Evolutionary conservation across 2,329 filamentous ascomycete species (phyloP).

Genomic region (Curvularia lunata): DNA sequence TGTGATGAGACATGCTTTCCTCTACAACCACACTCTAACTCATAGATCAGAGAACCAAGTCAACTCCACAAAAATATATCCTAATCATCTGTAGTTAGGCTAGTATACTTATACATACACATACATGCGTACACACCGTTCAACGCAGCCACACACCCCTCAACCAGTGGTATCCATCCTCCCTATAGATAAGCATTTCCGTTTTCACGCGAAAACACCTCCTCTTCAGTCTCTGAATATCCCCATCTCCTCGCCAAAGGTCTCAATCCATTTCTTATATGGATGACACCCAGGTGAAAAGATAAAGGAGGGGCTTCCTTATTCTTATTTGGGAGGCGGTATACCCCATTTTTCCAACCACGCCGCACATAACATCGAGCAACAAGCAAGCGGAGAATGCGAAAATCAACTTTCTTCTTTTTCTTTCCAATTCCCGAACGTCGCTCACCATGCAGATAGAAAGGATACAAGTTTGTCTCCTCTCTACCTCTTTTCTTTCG

Average conservation of each 20-base stretch:
- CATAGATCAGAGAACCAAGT: too few relatives aligned
- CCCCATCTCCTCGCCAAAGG: background rate
- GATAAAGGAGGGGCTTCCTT: too few relatives aligned
- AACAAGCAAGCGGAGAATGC: background rate
- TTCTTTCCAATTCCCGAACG: background rate
- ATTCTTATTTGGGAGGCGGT: too few relatives aligned
- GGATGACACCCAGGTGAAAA: background rate
- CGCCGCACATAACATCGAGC: background rate
- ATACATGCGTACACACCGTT: background rate
- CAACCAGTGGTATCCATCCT: background rate
- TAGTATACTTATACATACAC: background rate
- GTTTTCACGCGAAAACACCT: background rate
- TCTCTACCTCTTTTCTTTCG: background rate
- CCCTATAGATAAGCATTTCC: background rate
- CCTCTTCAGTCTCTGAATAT: background rate
- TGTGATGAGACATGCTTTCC: too few relatives aligned
- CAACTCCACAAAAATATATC: background rate
- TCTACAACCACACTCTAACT: too few relatives aligned
- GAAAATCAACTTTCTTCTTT: background rate
- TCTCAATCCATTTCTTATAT: background rate
- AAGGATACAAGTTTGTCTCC: background rate
- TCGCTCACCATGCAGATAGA: background rate
- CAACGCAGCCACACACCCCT: too few relatives aligned
- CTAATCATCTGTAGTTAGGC: background rate
- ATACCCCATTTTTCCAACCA: background rate